Base-by-base conservation (phyloP, 768 basidiomycete genomes). In the Hericium coralloides region DNA sequence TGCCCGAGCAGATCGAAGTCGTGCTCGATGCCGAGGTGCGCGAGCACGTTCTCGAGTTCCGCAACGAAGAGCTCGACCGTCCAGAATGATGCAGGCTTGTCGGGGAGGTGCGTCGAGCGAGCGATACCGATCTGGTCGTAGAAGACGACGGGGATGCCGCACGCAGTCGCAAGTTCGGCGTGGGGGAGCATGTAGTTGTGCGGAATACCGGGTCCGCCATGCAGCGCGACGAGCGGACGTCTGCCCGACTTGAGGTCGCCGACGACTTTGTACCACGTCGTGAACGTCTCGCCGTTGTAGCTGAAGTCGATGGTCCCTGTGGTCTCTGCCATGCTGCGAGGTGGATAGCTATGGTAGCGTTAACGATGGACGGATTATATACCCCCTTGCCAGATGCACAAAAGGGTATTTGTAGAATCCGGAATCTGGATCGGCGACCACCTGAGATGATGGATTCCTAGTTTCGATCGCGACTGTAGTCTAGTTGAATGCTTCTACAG, bases 61-160 rank as follows among this genome's bases (percentile, higher is more conserved):
- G 76, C 76, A 54, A 79, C 64, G 68, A 80, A 83, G 3, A 84
- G 73, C 7, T 77, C 72, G 20, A 74, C 61, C 5, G 73, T 75
- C 78, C 75, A 76, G 62, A 78, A 78, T 25, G 68, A 64, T 3
- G 60, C 62, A 0, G 68, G 63, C 50, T 74, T 74, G 57, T 73
- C 69, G 2, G 63, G 69, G 0, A 72, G 69, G 54, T 76, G 79
- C 12, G 78, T 79, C 12, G 81, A 83, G 36, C 68, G 66, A 17
- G 79, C 80, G 56, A 67, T 74, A 12, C 81, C 81, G 49, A 83
- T 56, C 62, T 83, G 82, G 63, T 72, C 71, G 66, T 83, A 83
- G 49, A 81, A 62, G 41, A 84, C 62, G 61, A 83, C 70, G 12
- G 80, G 79, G 49, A 77, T 78, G 31, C 60, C 49, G 55, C 69